Percentiles rank a stretch among this genome's conserved stretches.
Evolutionary conservation across 495 filamentous ascomycete genomes (phyloP).

Genomic region (Tuber aestivum): DNA sequence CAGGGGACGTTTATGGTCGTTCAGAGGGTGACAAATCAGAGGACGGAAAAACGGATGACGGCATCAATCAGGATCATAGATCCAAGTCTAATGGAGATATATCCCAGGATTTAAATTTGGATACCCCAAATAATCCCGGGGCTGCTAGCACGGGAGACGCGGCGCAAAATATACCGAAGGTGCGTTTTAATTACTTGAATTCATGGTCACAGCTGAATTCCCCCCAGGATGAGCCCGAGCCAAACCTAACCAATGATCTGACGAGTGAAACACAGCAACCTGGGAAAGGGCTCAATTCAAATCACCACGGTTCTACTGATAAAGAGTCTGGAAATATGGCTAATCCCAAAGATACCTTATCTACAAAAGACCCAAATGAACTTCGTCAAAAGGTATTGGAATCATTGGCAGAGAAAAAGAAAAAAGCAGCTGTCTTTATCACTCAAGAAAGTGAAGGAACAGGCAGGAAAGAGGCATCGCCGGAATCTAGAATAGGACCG

Average conservation of each 20-base stretch:
- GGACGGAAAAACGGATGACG: slow-evolving; percentile 32
- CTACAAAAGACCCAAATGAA: slow-evolving; percentile 35
- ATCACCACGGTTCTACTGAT: slow-evolving; percentile 34
- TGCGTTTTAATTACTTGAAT: slow-evolving; percentile 25
- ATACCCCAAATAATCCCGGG: slow-evolving; percentile 19
- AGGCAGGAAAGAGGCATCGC: slow-evolving; percentile 32
- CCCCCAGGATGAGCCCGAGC: slow-evolving; percentile 25
- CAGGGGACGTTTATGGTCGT: slow-evolving; percentile 27
- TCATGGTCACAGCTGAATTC: slow-evolving; percentile 23
- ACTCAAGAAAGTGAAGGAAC: slow-evolving; percentile 41
- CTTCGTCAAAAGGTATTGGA: slow-evolving; percentile 36
- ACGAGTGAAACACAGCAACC: slow-evolving; percentile 30
- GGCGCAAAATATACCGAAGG: slow-evolving; percentile 26
- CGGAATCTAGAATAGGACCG: slow-evolving; percentile 21
- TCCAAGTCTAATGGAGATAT: slow-evolving; percentile 27
- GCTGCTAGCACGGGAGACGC: slow-evolving; percentile 18
- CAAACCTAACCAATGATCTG: slow-evolving; percentile 25
- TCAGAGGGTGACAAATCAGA: slow-evolving; percentile 18
- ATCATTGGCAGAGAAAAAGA: slow-evolving; percentile 42
- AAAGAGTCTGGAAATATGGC: slow-evolving; percentile 28
- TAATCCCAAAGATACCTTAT: slow-evolving; percentile 27
- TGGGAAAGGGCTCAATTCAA: slow-evolving; percentile 24
- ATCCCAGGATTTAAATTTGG: slow-evolving; percentile 24
- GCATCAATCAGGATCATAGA: slow-evolving; percentile 19
- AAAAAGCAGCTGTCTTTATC: slow-evolving; percentile 42